Evolutionary conservation across 2,329 filamentous ascomycete species (phyloP).

Genomic region (Penicillium palitans): DNA sequence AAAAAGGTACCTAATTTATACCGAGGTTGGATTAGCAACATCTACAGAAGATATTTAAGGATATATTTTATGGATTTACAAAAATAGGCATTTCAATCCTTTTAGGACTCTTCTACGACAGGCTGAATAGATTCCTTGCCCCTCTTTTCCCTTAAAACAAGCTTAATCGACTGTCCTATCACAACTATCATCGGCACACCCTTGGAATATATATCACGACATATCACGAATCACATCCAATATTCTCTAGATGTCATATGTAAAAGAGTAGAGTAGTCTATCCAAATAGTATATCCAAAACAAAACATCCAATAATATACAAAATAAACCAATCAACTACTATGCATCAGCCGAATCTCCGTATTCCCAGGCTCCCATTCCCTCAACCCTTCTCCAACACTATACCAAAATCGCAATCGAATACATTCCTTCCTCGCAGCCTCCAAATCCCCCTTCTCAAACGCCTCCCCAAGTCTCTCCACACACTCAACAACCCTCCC

Average conservation of each 20-base stretch:
- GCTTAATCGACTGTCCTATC: neutral
- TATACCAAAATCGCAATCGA: constrained; percentile 83
- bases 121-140: neutral
- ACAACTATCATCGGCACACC: neutral
- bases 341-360: constrained; percentile 56
- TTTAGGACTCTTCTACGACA: neutral
- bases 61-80: neutral
- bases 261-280: neutral
- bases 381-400: constrained; percentile 75
- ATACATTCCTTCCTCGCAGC: constrained; percentile 71
- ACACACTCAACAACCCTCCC: constrained; percentile 65
- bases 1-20: neutral
- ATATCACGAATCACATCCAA: neutral
- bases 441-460: constrained; percentile 65
- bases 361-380: constrained; percentile 79
- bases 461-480: constrained; percentile 61
- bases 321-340: constrained; percentile 30
- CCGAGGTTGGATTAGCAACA: neutral
- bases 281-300: neutral
- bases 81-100: neutral
- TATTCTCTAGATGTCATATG: neutral
- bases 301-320: constrained; percentile 3
- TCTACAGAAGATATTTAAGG: neutral
- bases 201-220: neutral
- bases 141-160: neutral